These are phyloP conservation scores for Neospermospora avenae DNA, from an alignment of 2,329 filamentous ascomycete species.

Conservation along the genomic window DNA sequence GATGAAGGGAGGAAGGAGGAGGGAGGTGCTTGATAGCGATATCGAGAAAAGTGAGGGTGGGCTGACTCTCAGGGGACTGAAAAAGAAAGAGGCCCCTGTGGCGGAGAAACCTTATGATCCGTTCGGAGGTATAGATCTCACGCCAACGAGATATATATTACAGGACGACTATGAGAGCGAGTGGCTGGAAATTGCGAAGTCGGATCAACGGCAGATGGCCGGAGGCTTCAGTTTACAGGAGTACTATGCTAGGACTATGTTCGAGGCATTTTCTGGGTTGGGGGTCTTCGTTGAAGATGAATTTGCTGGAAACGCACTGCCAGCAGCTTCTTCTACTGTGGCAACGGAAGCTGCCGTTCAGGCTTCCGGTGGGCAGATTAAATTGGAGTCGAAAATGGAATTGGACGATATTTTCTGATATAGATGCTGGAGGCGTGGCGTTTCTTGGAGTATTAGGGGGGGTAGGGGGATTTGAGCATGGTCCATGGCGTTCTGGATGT, in stretches of 20 bases:
- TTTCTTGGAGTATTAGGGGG: background rate
- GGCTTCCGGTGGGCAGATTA: constrained; percentile 33
- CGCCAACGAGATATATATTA: constrained; percentile 66
- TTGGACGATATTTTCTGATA: constrained; percentile 45
- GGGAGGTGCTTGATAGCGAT: constrained; percentile 37
- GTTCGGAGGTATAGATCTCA: constrained; percentile 72
- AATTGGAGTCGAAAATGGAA: constrained; percentile 42
- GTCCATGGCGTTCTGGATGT: constrained; percentile 8
- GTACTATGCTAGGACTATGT: constrained; percentile 76
- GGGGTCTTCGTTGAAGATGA: constrained; percentile 83
- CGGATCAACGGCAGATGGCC: constrained; percentile 63
- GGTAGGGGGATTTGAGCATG: constrained; percentile 5
- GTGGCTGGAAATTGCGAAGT: constrained; percentile 65
- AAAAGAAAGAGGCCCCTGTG: constrained; percentile 57
- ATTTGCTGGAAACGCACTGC: constrained; percentile 35
- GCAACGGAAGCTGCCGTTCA: constrained; percentile 39
- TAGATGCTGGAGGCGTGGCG: constrained; percentile 3
- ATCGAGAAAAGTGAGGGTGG: constrained; percentile 27
- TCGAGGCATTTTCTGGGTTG: constrained; percentile 86
- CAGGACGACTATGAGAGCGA: constrained; percentile 70
- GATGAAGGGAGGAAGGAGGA: constrained; percentile 65
- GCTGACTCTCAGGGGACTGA: constrained; percentile 76
- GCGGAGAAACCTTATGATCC: constrained; percentile 81
- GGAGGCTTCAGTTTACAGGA: constrained; percentile 83
- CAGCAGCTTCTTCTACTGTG: constrained; percentile 31